These are phyloP conservation scores for Serpula lacrymans DNA, from an alignment of 768 basidiomycete genomes.

Conservation along the genomic window DNA sequence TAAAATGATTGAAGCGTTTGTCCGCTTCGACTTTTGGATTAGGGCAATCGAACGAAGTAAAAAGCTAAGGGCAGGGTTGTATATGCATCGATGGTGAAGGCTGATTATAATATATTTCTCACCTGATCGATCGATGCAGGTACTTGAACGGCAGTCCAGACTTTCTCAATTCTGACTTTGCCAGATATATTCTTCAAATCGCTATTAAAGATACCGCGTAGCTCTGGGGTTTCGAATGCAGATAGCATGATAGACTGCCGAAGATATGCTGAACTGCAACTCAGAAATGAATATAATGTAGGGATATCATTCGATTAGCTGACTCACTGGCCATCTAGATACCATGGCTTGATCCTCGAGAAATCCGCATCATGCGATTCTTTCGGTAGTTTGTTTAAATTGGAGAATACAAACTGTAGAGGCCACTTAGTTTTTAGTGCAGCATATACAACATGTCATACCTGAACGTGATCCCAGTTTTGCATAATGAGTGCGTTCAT, in stretches of 20 bases:
- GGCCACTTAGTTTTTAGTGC: background rate
- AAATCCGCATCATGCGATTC: conserved; percentile 94
- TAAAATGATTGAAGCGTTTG: conserved; percentile 84
- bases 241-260: conserved; percentile 90
- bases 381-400: conserved; percentile 86
- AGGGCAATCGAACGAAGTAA: conserved; percentile 68
- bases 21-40: conserved; percentile 79
- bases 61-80: conserved; percentile 43
- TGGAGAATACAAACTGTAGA: conserved; percentile 74
- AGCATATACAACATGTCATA: conserved; percentile 28
- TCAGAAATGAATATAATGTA: background rate
- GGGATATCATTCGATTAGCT: conserved; percentile 1
- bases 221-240: conserved; percentile 87
- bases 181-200: conserved; percentile 81
- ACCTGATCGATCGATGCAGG: conserved; percentile 85
- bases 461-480: conserved; percentile 98
- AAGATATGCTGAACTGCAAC: conserved; percentile 68
- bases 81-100: background rate
- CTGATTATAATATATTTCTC: conserved; percentile 16
- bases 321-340: conserved; percentile 88
- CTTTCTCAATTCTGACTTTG: conserved; percentile 65
- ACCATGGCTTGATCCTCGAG: conserved; percentile 97
- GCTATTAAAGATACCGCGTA: conserved; percentile 72
- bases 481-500: conserved; percentile 94
- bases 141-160: conserved; percentile 73